These are phyloP conservation scores for Arxiozyma bovina DNA, from an alignment of 1,139 yeast genomes.

Conservation along the genomic window DNA sequence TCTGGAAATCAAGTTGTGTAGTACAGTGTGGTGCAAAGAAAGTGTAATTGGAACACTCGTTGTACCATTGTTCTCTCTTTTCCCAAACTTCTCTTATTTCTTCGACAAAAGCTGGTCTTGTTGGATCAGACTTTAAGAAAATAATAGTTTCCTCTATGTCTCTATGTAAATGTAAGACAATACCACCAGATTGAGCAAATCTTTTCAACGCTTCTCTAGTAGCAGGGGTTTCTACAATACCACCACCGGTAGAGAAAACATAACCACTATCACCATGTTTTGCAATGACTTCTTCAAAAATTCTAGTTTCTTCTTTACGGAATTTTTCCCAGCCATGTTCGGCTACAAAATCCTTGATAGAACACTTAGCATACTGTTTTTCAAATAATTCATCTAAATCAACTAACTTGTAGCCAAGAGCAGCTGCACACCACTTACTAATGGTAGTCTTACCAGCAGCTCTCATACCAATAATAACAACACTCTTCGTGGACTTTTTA, in stretches of 20 bases:
- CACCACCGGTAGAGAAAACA: conserved; percentile 93
- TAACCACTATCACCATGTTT: conserved; percentile 44
- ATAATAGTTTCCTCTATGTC: conserved; percentile 71
- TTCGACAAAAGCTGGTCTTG: conserved; percentile 78
- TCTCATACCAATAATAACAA: conserved; percentile 91
- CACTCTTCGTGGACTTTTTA: conserved; percentile 35
- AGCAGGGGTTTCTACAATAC: conserved; percentile 72
- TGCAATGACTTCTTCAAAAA: conserved; percentile 46
- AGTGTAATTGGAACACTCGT: conserved; percentile 67
- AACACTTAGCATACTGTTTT: conserved; percentile 37
- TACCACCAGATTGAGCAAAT: conserved; percentile 45
- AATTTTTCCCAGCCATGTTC: conserved; percentile 80
- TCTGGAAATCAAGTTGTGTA: conserved; percentile 45
- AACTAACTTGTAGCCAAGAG: conserved; percentile 60
- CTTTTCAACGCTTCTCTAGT: conserved; percentile 55
- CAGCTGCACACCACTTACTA: conserved; percentile 69
- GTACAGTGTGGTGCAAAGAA: conserved; percentile 72
- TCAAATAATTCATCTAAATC: conserved; percentile 77
- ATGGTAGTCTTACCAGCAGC: conserved; percentile 94
- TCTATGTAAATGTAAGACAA: conserved; percentile 85
- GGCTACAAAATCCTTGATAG: conserved; percentile 61
- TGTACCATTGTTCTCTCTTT: conserved; percentile 72
- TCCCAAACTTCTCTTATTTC: conserved; percentile 80
- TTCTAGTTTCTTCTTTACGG: conserved; percentile 56
- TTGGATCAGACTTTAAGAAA: conserved; percentile 64